phyloP scores from a whole-genome alignment of 768 basidiomycete genomes.

The Tulasnella sp. region DNA sequence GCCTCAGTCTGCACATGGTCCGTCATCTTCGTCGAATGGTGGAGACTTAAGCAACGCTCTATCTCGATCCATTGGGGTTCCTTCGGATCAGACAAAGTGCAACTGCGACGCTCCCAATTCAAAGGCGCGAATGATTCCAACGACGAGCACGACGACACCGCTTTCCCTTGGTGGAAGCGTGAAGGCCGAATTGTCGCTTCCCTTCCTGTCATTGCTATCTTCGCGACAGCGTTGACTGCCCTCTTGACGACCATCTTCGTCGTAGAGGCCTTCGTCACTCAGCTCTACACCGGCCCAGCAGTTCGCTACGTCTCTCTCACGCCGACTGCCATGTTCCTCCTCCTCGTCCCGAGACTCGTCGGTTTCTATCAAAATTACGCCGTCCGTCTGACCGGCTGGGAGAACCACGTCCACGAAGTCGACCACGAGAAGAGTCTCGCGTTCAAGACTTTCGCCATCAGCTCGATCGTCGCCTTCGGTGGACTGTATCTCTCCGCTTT shows the following conservation, averaged over 20 bases:
- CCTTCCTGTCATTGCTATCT: constrained; percentile 60
- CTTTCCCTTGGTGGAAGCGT: constrained; percentile 58
- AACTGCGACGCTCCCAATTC: constrained; percentile 55
- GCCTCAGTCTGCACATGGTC: constrained; percentile 72
- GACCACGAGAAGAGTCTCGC: constrained; percentile 70
- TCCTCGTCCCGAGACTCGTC: constrained; percentile 70
- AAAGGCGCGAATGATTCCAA: constrained; percentile 25
- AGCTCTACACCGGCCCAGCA: constrained; percentile 82
- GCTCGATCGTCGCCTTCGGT: constrained; percentile 81
- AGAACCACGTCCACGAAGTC: constrained; percentile 79
- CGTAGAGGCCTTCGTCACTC: constrained; percentile 81
- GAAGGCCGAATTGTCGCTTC: constrained; percentile 57
- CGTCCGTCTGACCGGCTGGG: constrained; percentile 66
- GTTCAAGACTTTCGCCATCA: constrained; percentile 81
- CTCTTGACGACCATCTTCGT: constrained; percentile 75
- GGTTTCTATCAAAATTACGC: constrained; percentile 61
- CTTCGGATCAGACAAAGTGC: constrained; percentile 62
- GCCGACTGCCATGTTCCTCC: constrained; percentile 74
- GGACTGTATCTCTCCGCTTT: constrained; percentile 90
- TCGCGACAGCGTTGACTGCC: constrained; percentile 54
- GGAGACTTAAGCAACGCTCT: constrained; percentile 76
- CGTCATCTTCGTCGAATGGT: constrained; percentile 78
- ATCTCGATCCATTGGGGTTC: constrained; percentile 78
- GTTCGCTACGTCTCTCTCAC: constrained; percentile 65
- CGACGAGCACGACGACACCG: constrained; percentile 17